Percentiles rank a stretch among this genome's conserved stretches.
Evolutionary conservation across 306 rosid species (phyloP).

Genomic region (Carpinus viminea): DNA sequence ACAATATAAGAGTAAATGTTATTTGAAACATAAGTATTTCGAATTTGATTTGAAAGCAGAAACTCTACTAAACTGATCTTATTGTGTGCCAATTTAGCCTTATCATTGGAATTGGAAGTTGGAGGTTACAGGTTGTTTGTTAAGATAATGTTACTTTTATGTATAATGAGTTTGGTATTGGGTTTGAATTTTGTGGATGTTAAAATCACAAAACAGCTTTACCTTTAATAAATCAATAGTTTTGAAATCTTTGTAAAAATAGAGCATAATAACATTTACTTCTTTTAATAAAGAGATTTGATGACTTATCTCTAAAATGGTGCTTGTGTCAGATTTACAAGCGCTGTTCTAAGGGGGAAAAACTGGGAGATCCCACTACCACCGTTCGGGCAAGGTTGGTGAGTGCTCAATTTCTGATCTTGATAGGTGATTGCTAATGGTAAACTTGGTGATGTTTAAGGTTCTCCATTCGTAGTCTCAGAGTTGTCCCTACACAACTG

Average conservation of each 20-base stretch:
- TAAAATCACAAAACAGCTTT: neutral
- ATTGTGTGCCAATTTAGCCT: neutral
- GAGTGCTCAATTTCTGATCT: constrained; percentile 41
- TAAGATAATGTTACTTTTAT: neutral
- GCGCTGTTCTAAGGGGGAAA: constrained; percentile 86
- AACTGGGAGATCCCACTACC: constrained; percentile 94
- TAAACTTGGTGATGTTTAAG: neutral
- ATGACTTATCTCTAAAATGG: constrained; percentile 11
- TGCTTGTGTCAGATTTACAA: constrained; percentile 66
- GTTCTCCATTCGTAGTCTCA: neutral
- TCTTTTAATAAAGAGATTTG: neutral
- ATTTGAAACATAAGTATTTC: neutral
- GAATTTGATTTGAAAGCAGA: neutral
- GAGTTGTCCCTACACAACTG: neutral
- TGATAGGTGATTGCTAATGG: constrained; percentile 6
- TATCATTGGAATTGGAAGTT: neutral
- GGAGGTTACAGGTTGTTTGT: neutral
- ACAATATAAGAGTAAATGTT: too few species aligned
- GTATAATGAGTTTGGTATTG: neutral
- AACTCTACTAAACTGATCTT: neutral
- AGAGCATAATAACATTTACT: neutral
- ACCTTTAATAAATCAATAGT: neutral
- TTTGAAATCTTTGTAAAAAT: neutral
- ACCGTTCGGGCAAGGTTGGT: constrained; percentile 98
- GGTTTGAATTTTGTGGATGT: neutral